Percentiles rank a stretch among this genome's conserved stretches.
These are phyloP conservation scores for Heliocybe sulcata DNA, from an alignment of 1,284 basidiomycete genomes.

Conservation along the genomic window DNA sequence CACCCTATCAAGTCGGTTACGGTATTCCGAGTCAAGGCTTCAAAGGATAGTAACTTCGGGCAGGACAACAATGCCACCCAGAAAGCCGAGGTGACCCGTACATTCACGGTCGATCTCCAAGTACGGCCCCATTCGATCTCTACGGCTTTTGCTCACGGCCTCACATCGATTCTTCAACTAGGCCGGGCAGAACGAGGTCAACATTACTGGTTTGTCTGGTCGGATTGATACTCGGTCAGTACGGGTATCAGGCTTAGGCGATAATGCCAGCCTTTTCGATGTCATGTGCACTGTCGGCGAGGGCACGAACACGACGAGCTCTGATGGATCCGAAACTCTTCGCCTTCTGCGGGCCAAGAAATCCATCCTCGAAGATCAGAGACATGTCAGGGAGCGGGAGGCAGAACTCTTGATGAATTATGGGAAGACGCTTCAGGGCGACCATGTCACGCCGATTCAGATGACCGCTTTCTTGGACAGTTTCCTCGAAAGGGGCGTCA, in stretches of 20 bases:
- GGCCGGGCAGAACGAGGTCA: conserved; percentile 42
- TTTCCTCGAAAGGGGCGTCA: conserved; percentile 31
- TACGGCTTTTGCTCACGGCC: neutral
- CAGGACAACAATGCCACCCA: neutral
- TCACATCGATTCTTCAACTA: conserved; percentile 13
- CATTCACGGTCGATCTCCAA: conserved; percentile 23
- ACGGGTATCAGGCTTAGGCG: conserved; percentile 37
- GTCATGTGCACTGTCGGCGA: conserved; percentile 33
- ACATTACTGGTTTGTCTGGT: conserved; percentile 37
- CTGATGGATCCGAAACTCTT: conserved; percentile 21
- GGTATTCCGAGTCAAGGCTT: conserved; percentile 27
- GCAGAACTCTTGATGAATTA: conserved; percentile 33
- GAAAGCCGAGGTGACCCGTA: conserved; percentile 26
- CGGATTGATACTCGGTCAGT: conserved; percentile 40
- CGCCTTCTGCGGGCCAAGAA: conserved; percentile 27
- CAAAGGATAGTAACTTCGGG: neutral
- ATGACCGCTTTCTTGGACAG: conserved; percentile 33
- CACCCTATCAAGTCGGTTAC: conserved; percentile 26
- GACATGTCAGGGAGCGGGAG: conserved; percentile 29
- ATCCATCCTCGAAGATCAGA: conserved; percentile 26
- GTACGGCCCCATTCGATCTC: conserved; percentile 12
- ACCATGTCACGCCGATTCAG: conserved; percentile 31
- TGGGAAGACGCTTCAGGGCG: conserved; percentile 32
- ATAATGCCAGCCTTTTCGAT: conserved; percentile 37
- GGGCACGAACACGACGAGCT: conserved; percentile 13